Percentiles rank a stretch among this genome's conserved stretches.
Evolutionary conservation across 2,329 filamentous ascomycete species (phyloP).

Genomic region (Lachnellula willkommii): DNA sequence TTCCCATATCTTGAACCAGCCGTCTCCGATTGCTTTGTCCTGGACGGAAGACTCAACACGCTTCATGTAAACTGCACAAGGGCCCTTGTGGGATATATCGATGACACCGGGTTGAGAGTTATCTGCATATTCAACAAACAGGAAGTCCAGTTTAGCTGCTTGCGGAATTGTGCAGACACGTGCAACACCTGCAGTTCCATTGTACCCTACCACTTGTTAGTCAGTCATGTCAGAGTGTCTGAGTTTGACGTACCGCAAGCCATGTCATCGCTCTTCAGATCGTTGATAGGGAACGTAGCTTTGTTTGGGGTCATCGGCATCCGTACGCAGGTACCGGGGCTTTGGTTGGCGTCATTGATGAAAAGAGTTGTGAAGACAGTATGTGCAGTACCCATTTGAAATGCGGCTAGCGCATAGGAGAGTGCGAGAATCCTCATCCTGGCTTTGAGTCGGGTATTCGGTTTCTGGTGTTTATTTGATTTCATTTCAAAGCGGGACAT

Average conservation of each 20-base stretch:
- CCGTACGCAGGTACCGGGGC: constrained; percentile 66
- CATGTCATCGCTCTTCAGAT: constrained; percentile 57
- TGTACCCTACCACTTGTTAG: constrained; percentile 34
- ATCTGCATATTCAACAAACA: constrained; percentile 59
- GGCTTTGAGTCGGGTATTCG: too few species aligned
- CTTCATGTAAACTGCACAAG: constrained; percentile 71
- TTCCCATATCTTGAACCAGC: constrained; percentile 77
- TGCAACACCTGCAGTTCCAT: constrained; percentile 43
- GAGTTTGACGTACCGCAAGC: constrained; percentile 55
- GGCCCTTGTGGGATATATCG: constrained; percentile 58
- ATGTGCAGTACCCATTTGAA: constrained; percentile 43
- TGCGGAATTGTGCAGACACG: constrained; percentile 39
- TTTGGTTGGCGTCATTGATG: constrained; percentile 57
- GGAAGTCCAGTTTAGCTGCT: constrained; percentile 40
- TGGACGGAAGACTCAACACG: constrained; percentile 52
- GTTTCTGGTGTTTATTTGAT: too few species aligned
- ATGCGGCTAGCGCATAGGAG: constrained; percentile 15
- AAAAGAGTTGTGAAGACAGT: constrained; percentile 61
- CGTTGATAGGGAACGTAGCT: constrained; percentile 52
- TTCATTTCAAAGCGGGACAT: too few species aligned
- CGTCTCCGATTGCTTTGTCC: constrained; percentile 52
- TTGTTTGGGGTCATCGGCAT: constrained; percentile 51
- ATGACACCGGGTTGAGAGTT: constrained; percentile 49
- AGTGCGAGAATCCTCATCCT: constrained; percentile 4
- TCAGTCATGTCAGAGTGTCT: neutral